Percentiles rank a stretch among this genome's conserved stretches.
phyloP scores from a whole-genome alignment of 2,329 filamentous ascomycete genomes.

The Aureobasidium zeae region DNA sequence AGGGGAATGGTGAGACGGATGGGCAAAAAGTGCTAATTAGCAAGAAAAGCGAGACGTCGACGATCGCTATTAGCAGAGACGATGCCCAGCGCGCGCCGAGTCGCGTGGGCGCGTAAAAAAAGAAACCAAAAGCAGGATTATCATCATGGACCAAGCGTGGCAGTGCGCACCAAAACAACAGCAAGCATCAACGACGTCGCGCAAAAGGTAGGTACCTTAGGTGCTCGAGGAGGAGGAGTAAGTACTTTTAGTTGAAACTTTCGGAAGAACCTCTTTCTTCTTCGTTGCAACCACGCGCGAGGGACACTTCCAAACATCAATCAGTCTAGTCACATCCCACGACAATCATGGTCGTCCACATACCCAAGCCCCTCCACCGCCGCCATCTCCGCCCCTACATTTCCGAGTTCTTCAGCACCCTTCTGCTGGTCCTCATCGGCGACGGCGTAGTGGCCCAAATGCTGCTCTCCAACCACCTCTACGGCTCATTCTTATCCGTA shows the following conservation, averaged over 20 bases:
- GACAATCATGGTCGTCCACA: slow-evolving; percentile 1
- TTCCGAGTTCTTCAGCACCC: slow-evolving; percentile 10
- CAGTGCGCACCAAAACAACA: background rate
- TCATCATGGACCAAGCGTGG: slow-evolving; percentile 10
- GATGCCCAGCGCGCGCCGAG: slow-evolving; percentile 12
- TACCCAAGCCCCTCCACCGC: slow-evolving; percentile 1
- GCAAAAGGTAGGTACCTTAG: no score
- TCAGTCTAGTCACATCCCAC: no score
- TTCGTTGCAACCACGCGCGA: no score
- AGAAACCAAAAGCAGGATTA: slow-evolving; percentile 6
- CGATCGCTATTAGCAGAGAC: slow-evolving; percentile 2
- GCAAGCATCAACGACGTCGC: background rate
- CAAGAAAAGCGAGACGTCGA: no score
- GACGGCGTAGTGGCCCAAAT: slow-evolving; percentile 11
- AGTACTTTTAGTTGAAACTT: no score
- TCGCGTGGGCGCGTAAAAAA: background rate
- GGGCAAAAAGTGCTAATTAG: no score
- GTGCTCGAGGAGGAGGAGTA: no score
- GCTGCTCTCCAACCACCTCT: slow-evolving; percentile 6
- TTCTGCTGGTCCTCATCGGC: slow-evolving; percentile 11
- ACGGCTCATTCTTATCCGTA: slow-evolving; percentile 5
- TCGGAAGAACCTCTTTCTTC: no score
- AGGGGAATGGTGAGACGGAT: slow-evolving; percentile 5
- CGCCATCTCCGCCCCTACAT: slow-evolving; percentile 4
- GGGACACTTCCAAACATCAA: no score